These are phyloP conservation scores for Halophytophthora batemanensis DNA, from an alignment of 352 stramenopile species.

Conservation along the genomic window DNA sequence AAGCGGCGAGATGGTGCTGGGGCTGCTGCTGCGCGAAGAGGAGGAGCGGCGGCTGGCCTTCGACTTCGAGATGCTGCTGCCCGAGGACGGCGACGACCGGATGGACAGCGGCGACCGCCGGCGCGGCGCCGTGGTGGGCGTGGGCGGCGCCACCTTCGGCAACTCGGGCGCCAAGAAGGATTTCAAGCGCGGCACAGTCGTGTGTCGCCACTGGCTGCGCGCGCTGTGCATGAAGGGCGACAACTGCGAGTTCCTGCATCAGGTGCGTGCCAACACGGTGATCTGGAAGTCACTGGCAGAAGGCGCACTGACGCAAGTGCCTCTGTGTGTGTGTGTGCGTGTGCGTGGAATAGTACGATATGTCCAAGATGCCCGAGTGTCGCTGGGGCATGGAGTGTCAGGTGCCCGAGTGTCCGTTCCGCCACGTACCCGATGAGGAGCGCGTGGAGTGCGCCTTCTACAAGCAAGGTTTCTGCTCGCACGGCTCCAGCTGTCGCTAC, in stretches of 20 bases:
- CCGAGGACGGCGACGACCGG: conserved; percentile 58
- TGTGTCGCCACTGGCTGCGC: conserved; percentile 97
- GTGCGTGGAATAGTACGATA: conserved; percentile 83
- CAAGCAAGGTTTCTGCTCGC: conserved; percentile 97
- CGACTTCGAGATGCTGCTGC: conserved; percentile 81
- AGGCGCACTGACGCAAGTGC: conserved; percentile 5
- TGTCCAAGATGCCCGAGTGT: conserved; percentile 97
- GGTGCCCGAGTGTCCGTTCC: conserved; percentile 96
- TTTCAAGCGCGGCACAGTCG: conserved; percentile 92
- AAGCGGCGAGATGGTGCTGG: conserved; percentile 55
- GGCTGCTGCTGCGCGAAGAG: conserved; percentile 71
- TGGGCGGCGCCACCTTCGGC: conserved; percentile 36
- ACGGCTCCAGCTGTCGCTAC: conserved; percentile 96
- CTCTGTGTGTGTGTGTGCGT: background rate
- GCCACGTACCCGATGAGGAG: conserved; percentile 95
- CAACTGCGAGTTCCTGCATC: no score
- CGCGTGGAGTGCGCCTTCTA: conserved; percentile 97
- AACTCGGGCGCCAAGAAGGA: conserved; percentile 62
- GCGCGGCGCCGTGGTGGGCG: conserved; percentile 32
- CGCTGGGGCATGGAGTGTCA: conserved; percentile 96
- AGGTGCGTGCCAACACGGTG: no score
- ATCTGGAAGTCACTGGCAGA: no score
- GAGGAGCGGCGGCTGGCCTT: conserved; percentile 78
- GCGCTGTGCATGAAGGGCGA: conserved; percentile 97
- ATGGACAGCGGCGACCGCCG: conserved; percentile 35